phyloP scores from a whole-genome alignment of 345 rosid genomes.

The Brassica napus region Da-Ae NC_063440.1:19753001-19753500 shows the following conservation, averaged over 20 bases:
- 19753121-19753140: constrained; percentile 48
- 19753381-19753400: constrained; percentile 61
- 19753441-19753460: not conserved
- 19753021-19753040: constrained; percentile 45
- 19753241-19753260: constrained; percentile 37
- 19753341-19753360: constrained; percentile 78
- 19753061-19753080: constrained; percentile 50
- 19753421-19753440: constrained; percentile 9
- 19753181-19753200: constrained; percentile 48
- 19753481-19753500: not conserved
- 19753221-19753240: constrained; percentile 40
- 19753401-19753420: not conserved
- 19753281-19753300: constrained; percentile 57
- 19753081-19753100: constrained; percentile 49
- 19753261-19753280: constrained; percentile 43
- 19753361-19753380: constrained; percentile 47
- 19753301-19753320: constrained; percentile 52
- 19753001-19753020: constrained; percentile 54
- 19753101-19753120: constrained; percentile 46
- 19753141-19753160: constrained; percentile 53
- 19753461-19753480: not conserved
- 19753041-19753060: constrained; percentile 58
- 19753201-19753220: constrained; percentile 36
- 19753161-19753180: constrained; percentile 46
- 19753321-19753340: constrained; percentile 66